Conservation (phyloP, 495 filamentous ascomycete genomes). For the Daldinia caldariorum region DNA sequence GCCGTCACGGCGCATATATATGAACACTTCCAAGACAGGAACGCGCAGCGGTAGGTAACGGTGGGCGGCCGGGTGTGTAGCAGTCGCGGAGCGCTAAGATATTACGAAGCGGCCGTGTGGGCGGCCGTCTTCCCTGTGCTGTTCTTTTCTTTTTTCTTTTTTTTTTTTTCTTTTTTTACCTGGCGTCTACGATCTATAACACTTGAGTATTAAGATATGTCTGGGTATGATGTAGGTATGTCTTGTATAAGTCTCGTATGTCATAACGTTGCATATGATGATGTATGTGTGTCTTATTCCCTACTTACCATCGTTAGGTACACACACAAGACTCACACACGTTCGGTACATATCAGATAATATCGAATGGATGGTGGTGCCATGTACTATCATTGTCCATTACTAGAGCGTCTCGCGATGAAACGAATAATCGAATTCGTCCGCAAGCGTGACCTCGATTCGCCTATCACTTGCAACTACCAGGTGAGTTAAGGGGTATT, state of each 20-base stretch:
- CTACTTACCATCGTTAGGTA: background rate
- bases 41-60: constrained; percentile 35
- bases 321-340: background rate
- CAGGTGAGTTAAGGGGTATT: too few species aligned
- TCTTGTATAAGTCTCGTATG: constrained; percentile 15
- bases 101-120: constrained; percentile 28
- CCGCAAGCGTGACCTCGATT: too few species aligned
- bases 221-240: too few species aligned
- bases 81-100: constrained; percentile 21
- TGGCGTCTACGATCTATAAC: background rate
- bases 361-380: background rate
- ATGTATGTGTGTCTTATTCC: constrained; percentile 3
- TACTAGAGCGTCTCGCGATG: too few species aligned
- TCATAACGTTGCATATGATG: background rate
- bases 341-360: background rate
- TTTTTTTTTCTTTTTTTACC: too few species aligned
- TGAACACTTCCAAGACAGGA: constrained; percentile 37
- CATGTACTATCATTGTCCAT: background rate
- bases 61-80: constrained; percentile 13
- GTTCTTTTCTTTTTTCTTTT: too few species aligned
- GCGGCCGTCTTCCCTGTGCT: background rate
- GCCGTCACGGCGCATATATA: constrained; percentile 44
- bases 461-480: too few species aligned
- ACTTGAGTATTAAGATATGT: too few species aligned
- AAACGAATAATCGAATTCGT: too few species aligned